phyloP scores from a whole-genome alignment of 139 green algal species.

The Deuterostichococcus epilithicus region DNA sequence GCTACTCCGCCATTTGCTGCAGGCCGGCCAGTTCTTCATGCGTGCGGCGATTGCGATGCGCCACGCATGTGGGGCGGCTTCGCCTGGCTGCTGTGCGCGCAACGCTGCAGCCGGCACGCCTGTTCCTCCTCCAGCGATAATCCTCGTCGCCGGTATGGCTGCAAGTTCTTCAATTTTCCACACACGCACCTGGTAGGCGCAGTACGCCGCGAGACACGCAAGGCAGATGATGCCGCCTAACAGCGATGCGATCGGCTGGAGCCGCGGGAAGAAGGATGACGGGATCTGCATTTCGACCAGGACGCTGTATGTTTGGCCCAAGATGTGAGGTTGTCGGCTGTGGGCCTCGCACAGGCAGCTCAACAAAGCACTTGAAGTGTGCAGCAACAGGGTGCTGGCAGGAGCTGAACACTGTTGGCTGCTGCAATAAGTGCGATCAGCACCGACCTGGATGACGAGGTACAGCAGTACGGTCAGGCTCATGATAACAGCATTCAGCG shows the following conservation, averaged over 20 bases:
- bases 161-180: too few relatives aligned
- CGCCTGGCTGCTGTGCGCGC: too few relatives aligned
- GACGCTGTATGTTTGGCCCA: background rate
- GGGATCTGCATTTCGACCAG: background rate
- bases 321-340: background rate
- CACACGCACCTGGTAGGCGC: constrained; percentile 47
- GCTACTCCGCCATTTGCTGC: too few relatives aligned
- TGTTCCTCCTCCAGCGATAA: too few relatives aligned
- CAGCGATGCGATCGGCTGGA: constrained; percentile 28
- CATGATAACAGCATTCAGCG: constrained; percentile 45
- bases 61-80: too few relatives aligned
- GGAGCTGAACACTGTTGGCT: too few relatives aligned
- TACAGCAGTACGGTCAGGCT: constrained; percentile 30
- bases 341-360: background rate
- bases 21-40: too few relatives aligned
- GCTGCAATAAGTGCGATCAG: background rate
- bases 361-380: too few relatives aligned
- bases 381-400: too few relatives aligned
- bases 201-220: constrained; percentile 36
- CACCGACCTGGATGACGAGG: constrained; percentile 26
- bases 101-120: too few relatives aligned
- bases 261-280: background rate
- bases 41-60: too few relatives aligned
- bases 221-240: constrained; percentile 29
- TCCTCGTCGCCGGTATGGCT: too few relatives aligned